Base-by-base conservation (phyloP, 2,329 filamentous ascomycete species). In the Aspergillus sp. region DNA sequence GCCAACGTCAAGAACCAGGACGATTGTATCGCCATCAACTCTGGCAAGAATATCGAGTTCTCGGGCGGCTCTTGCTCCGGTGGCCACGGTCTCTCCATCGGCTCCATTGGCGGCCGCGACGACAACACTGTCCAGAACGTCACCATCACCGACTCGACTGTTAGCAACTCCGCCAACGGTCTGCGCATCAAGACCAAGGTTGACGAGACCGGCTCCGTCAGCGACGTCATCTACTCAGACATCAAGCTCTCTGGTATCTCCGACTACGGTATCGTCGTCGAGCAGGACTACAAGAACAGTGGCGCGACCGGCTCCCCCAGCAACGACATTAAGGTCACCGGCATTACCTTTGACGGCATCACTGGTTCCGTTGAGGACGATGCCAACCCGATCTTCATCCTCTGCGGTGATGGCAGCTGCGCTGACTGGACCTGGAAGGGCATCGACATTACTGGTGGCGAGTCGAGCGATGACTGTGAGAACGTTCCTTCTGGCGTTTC, bases 1-100 rank as follows among this genome's bases (percentile, higher is more conserved):
- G 76, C 77, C 37, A 71, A 68, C 30, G 71, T 83, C 47, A 73
- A 78, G 60, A 83, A 82, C 69, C 80, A 83, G 65, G 80, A 83
- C 49, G 80, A 83, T 58, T 83, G 80, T 54, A 68, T 83, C 6
- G 79, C 80, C 22, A 60, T 79, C 51, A 83, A 81, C 67, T 79
- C 76, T 2, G 75, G 74, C 22, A 55, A 60, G 62, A 65, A 74
- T 56, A 76, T 78, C 51, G 70, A 66, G 44, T 75, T 77, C 61
- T 71, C 63, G 19, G 65, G 54, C 13, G 63, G 63, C 33, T 59
- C 50, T 9, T 77, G 75, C 66, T 72, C 54, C 27, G 64, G 64
- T 12, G 64, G 64, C 5, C 64, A 67, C 41, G 64, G 63, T 12
- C 55, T 67, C 30, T 60, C 57, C 41, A 66, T 66, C 44, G 64